These are phyloP conservation scores for Rhizopogon vinicolor DNA, from an alignment of 768 basidiomycete species.

Conservation along the genomic window DNA sequence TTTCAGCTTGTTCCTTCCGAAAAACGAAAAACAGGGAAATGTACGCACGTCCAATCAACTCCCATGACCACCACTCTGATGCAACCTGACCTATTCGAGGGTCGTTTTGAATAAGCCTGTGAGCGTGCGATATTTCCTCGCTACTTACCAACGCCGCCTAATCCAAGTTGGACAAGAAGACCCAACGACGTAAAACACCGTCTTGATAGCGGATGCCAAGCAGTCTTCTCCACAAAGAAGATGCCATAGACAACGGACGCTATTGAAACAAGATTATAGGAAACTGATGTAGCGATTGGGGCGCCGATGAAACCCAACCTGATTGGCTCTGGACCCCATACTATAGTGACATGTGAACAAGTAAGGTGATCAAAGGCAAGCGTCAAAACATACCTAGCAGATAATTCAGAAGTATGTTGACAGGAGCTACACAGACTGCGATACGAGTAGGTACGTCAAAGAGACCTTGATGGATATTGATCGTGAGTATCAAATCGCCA, in stretches of 20 bases:
- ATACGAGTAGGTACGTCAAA: conserved; percentile 82
- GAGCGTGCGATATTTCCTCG: neutral
- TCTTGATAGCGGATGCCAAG: conserved; percentile 77
- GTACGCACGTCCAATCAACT: conserved; percentile 54
- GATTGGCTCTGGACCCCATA: conserved; percentile 79
- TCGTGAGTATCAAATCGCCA: neutral
- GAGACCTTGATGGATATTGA: conserved; percentile 40
- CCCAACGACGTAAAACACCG: conserved; percentile 63
- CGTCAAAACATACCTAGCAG: conserved; percentile 53
- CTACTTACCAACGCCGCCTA: conserved; percentile 69
- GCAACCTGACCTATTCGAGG: conserved; percentile 61
- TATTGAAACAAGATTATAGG: conserved; percentile 76
- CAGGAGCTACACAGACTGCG: conserved; percentile 72
- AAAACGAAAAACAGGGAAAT: neutral
- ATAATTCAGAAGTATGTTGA: conserved; percentile 80
- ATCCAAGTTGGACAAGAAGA: conserved; percentile 65
- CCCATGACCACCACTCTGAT: conserved; percentile 98
- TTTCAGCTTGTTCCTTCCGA: neutral
- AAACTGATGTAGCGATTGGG: conserved; percentile 82
- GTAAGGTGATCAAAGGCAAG: neutral
- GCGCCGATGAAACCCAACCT: conserved; percentile 90
- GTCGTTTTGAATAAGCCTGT: neutral
- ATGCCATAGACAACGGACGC: conserved; percentile 60
- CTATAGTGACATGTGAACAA: conserved; percentile 25
- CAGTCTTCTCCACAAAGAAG: conserved; percentile 60